Evolutionary conservation across 2,329 filamentous ascomycete species (phyloP), one percentile per base, ranked within the genome.

Genomic region (Alternaria angustiovoidea): DNA sequence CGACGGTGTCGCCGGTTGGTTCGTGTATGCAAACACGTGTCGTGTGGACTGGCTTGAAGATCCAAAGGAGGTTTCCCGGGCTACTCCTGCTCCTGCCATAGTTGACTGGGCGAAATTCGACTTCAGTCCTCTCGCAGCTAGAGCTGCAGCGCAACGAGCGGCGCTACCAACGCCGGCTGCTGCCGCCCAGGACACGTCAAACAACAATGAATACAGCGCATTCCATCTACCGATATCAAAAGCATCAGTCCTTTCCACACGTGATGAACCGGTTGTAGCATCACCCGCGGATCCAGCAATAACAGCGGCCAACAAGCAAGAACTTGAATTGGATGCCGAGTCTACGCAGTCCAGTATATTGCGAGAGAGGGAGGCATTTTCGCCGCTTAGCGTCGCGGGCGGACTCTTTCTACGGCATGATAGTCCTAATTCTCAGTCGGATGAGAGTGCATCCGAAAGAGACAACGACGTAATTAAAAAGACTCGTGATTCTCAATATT

Each of bases 71-170:
- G 38, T 8, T 7, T 5, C 12, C 24, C 14, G 16, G 11, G 20
- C n/a, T 20, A 28, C 36, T 12, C 52, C 7, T 14, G 52, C 48
- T 26, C 55, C 26, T 4, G 34, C 32, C 34, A 28, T 59, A 5
- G 49, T 54, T 30, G 43, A 59, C 26, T 59, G 56, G 56, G 22
- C 16, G 9, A 59, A 28, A 12, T 59, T 54, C n/a, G 51, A 59
- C 20, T 59, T 54, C n/a, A 36, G 43, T 43, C 56, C 51, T 26
- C 39, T 53, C 7, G 43, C 34, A 18, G 42, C 52, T 47, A 42
- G 42, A 47, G 34, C 43, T 22, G 18, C 43, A 14, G 44, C 42
- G n/a, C 53, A 55, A 34, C 32, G 22, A 41, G 53, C 51, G 9
- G 51, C 28, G 18, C 39, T 36, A 36, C 30, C 20, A 26, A 28